Evolutionary conservation across 2,329 filamentous ascomycete species (phyloP), one percentile per base, ranked within the genome.

Genomic region (Cytospora mali): DNA sequence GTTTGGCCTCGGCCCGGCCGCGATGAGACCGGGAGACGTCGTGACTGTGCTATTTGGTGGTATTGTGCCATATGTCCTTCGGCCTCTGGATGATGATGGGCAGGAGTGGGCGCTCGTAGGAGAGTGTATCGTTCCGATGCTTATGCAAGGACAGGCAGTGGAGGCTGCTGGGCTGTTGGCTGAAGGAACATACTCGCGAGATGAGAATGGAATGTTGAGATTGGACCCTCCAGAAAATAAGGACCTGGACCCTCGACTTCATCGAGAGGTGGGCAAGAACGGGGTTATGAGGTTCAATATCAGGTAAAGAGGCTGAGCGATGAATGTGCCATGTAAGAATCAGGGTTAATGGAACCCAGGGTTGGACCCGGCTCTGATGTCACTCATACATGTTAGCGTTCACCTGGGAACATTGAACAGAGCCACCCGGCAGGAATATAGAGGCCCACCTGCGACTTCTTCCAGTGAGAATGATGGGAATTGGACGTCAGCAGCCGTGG

Each of bases 121-220:
- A 5, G 65, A 66, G 58, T 66, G 65, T 48, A 63, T 65, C 27
- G 58, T 66, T 18, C 60, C 62, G 3, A 61, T 50, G 18, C 49
- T 66, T 33, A 65, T 65, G 65, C 60, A 66, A 31, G 65, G 65
- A 9, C 60, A 66, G 54, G 65, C 61, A 7, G 63, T 65, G 29
- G 46, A 53, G 27, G 57, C 28, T 28, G 64, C 58, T 11, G 62
- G 64, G 11, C 21, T 66, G n/a, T 33, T 64, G 31, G 58, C 35
- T 28, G 35, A 57, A 1, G 63, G 55, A 7, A 56, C 55, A 27
- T 65, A 56, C 49, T 29, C 39, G 25, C 28, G 56, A 35, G 31
- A n/a, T 10, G 16, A 31, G 25, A 33, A 48, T 52, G 64, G 62
- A 25, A 50, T 21, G 46, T 33, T 61, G 50, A 57, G 28, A 14